Conservation (phyloP, 495 filamentous ascomycete genomes). For the Pyrenula aspistea region DNA sequence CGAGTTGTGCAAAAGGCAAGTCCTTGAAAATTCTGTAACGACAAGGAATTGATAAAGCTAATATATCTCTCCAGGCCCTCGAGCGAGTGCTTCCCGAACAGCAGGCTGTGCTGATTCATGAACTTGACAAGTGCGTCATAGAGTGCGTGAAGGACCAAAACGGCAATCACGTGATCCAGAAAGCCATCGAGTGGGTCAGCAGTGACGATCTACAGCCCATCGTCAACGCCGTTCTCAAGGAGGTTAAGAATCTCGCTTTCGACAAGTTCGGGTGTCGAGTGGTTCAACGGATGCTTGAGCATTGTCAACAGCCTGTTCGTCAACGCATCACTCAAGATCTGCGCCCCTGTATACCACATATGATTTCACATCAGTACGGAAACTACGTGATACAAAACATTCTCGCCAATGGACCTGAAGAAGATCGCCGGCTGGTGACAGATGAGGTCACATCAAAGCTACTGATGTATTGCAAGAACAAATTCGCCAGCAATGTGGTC, state of each 20-base stretch:
- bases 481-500: constrained; percentile 95
- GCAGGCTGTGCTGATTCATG: constrained; percentile 72
- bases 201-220: constrained; percentile 77
- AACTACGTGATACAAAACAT: constrained; percentile 97
- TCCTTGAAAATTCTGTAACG: constrained; percentile 4
- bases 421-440: constrained; percentile 65
- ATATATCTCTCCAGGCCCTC: constrained; percentile 66
- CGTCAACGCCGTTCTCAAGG: constrained; percentile 69
- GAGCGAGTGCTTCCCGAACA: constrained; percentile 88
- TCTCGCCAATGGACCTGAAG: constrained; percentile 67
- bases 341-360: constrained; percentile 51
- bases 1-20: constrained; percentile 86
- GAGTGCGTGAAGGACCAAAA: constrained; percentile 81
- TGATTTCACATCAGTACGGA: constrained; percentile 84
- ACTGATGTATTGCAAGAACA: constrained; percentile 77
- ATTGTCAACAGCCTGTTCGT: constrained; percentile 63
- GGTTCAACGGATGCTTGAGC: constrained; percentile 84
- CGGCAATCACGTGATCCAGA: constrained; percentile 95
- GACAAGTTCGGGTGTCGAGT: constrained; percentile 89
- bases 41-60: too few relatives aligned
- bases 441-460: constrained; percentile 58
- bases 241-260: constrained; percentile 64
- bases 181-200: constrained; percentile 80
- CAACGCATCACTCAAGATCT: constrained; percentile 66
- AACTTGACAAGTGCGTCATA: constrained; percentile 68